These are phyloP conservation scores for Cryphonectria parasitica DNA, from an alignment of 2,329 filamentous ascomycete genomes.

Conservation along the genomic window DNA sequence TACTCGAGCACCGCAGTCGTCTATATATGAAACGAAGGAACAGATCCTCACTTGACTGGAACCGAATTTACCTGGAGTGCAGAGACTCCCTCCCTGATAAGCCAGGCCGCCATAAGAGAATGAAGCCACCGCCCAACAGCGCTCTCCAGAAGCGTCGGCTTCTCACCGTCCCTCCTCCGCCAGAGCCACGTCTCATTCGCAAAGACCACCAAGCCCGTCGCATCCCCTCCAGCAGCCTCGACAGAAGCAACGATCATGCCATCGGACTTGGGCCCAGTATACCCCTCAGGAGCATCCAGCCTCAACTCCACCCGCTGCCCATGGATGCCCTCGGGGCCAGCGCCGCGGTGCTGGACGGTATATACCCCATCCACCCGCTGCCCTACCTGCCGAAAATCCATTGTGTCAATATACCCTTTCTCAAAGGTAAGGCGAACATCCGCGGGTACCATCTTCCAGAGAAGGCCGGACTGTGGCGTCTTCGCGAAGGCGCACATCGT, in stretches of 20 bases:
- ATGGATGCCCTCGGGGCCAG: background rate
- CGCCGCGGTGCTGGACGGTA: slow-evolving; percentile 18
- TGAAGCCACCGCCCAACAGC: slow-evolving; percentile 19
- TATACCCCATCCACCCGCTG: slow-evolving; percentile 22
- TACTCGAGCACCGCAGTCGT: background rate
- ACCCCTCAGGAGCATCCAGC: slow-evolving; percentile 10
- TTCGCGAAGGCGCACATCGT: slow-evolving; percentile 17
- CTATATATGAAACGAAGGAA: background rate
- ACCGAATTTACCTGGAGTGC: background rate
- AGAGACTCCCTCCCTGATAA: slow-evolving; percentile 14
- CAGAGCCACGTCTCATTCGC: slow-evolving; percentile 21
- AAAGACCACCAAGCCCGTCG: background rate
- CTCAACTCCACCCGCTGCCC: slow-evolving; percentile 21
- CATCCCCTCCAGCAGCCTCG: background rate
- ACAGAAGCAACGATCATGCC: slow-evolving; percentile 19
- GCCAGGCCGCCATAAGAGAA: slow-evolving; percentile 22
- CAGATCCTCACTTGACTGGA: background rate
- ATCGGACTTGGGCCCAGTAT: slow-evolving; percentile 5
- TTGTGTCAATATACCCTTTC: background rate
- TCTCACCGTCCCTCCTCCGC: slow-evolving; percentile 12
- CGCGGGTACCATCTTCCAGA: slow-evolving; percentile 13
- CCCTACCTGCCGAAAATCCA: slow-evolving; percentile 7
- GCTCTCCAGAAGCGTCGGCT: slow-evolving; percentile 13
- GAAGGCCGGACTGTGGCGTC: slow-evolving; percentile 16
- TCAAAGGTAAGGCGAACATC: slow-evolving; percentile 8